A percentile compares a stretch with the other conserved stretches of the same genome.
phyloP scores from a whole-genome alignment of 768 basidiomycete species.

The Lactifluus echinatus region DNA sequence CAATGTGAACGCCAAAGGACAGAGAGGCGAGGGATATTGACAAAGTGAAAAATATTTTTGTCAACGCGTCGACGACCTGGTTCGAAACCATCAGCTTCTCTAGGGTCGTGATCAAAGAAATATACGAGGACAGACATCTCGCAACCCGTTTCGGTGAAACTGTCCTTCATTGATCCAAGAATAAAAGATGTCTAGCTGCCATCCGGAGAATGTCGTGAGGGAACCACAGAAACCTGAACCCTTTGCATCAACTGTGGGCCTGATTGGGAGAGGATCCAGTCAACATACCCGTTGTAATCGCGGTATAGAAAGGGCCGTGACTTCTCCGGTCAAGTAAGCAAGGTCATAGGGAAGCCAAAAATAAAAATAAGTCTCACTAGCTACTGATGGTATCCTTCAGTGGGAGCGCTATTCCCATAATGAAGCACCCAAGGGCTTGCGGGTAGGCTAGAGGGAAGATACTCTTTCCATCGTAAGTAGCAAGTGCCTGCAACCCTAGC shows the following conservation, averaged over 20 bases:
- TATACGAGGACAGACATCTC: constrained; percentile 46
- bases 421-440: constrained; percentile 80
- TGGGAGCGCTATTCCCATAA: constrained; percentile 78
- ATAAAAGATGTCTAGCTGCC: constrained; percentile 83
- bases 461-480: constrained; percentile 60
- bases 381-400: constrained; percentile 63
- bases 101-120: neutral
- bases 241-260: neutral
- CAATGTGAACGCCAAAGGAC: constrained; percentile 61
- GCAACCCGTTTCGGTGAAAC: constrained; percentile 52
- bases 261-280: neutral
- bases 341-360: constrained; percentile 12
- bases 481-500: constrained; percentile 67
- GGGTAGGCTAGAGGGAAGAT: constrained; percentile 81
- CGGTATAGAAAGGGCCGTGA: constrained; percentile 83
- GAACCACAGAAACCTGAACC: constrained; percentile 87
- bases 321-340: constrained; percentile 32
- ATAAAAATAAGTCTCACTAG: constrained; percentile 46
- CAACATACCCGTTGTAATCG: constrained; percentile 68
- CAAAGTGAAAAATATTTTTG: constrained; percentile 72
- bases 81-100: constrained; percentile 11
- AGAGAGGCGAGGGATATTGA: constrained; percentile 70
- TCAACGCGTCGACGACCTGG: constrained; percentile 83
- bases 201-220: constrained; percentile 91
- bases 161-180: constrained; percentile 70